Conservation (phyloP, 169 alveolate genomes). For the Cytauxzoon felis region DNA sequence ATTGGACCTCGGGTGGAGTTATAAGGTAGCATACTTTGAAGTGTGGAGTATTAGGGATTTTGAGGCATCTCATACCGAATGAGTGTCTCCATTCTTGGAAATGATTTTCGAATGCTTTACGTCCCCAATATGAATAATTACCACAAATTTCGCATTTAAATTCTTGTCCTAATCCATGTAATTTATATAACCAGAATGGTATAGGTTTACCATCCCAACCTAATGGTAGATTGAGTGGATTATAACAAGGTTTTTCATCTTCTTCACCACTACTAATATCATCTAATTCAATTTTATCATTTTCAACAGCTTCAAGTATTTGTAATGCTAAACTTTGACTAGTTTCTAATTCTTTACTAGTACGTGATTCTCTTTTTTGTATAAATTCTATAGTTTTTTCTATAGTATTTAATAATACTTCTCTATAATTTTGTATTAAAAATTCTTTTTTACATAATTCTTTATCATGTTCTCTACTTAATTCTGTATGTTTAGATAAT, state of each 20-base stretch:
- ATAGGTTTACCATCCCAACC: slow-evolving; percentile 99
- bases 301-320: slow-evolving; percentile 43
- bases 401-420: slow-evolving; percentile 7
- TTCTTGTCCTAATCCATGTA: slow-evolving; percentile 97
- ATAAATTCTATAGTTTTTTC: slow-evolving; percentile 53
- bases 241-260: slow-evolving; percentile 89
- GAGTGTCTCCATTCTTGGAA: slow-evolving; percentile 99
- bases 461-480: slow-evolving; percentile 83
- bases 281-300: slow-evolving; percentile 17
- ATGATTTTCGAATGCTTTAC: slow-evolving; percentile 98
- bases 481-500: slow-evolving; percentile 75
- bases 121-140: slow-evolving; percentile 98
- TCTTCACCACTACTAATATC: slow-evolving; percentile 77
- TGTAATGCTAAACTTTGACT: slow-evolving; percentile 58
- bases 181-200: slow-evolving; percentile 99
- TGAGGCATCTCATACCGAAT: slow-evolving; percentile 97
- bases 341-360: slow-evolving; percentile 66
- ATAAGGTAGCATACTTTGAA: slow-evolving; percentile 86
- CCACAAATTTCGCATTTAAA: slow-evolving; percentile 99
- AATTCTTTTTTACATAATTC: slow-evolving; percentile 64
- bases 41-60: slow-evolving; percentile 99
- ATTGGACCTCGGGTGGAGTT: no score
- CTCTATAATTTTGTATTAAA: slow-evolving; percentile 54
- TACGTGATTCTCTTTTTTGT: slow-evolving; percentile 70
- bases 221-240: slow-evolving; percentile 96